phyloP scores from a whole-genome alignment of 352 stramenopile genomes.

The Globisporangium sylvaticum region DNA sequence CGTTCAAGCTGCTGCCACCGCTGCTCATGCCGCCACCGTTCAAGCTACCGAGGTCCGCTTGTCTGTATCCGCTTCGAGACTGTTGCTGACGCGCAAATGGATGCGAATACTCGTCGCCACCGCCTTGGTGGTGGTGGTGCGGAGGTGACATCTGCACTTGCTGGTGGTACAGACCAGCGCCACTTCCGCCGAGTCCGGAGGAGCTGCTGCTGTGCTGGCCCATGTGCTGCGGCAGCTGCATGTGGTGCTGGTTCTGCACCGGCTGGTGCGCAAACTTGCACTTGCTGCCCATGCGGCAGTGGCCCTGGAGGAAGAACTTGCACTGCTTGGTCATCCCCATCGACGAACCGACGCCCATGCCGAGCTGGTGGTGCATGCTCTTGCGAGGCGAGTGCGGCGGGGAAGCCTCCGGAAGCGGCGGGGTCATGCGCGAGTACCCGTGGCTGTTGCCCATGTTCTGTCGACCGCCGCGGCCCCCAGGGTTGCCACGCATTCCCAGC shows the following conservation, averaged over 20 bases:
- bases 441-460: slow-evolving; percentile 21
- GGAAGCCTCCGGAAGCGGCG: slow-evolving; percentile 49
- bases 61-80: slow-evolving; percentile 5
- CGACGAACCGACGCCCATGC: slow-evolving; percentile 20
- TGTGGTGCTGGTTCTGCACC: slow-evolving; percentile 32
- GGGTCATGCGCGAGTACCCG: slow-evolving; percentile 50
- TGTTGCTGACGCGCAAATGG: slow-evolving; percentile 12
- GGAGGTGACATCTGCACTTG: slow-evolving; percentile 14
- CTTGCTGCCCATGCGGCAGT: slow-evolving; percentile 84
- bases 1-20: slow-evolving; percentile 4
- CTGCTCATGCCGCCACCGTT: neutral
- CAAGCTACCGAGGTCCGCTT: slow-evolving; percentile 6
- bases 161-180: neutral
- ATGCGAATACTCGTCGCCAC: slow-evolving; percentile 5
- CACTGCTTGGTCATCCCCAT: slow-evolving; percentile 67
- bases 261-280: slow-evolving; percentile 79
- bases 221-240: slow-evolving; percentile 13
- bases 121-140: slow-evolving; percentile 12
- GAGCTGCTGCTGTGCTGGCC: slow-evolving; percentile 5
- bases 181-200: neutral
- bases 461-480: slow-evolving; percentile 21
- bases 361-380: slow-evolving; percentile 12
- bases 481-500: slow-evolving; percentile 28
- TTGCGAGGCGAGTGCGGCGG: slow-evolving; percentile 61
- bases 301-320: slow-evolving; percentile 82